Conservation (phyloP, 805 yeast genomes). For the Cyberlindnera galapagoensis region DNA sequence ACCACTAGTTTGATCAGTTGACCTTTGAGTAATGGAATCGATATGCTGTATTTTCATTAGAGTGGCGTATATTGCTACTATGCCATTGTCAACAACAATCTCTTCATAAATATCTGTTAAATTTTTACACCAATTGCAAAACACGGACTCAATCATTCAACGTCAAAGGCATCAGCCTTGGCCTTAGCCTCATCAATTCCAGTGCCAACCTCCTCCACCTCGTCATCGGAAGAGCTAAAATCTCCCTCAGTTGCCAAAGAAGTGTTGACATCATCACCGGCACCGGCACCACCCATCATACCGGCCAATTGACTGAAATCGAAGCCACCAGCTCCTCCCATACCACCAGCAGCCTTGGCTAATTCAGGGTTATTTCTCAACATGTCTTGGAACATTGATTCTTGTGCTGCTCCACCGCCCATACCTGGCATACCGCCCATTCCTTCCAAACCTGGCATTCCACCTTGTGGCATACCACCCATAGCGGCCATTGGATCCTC, state of each 20-base stretch:
- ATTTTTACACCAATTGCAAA: too few relatives aligned
- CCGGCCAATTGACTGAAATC: slow-evolving; percentile 25
- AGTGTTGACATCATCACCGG: slow-evolving; percentile 3
- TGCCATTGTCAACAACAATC: too few relatives aligned
- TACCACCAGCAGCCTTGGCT: slow-evolving; percentile 7
- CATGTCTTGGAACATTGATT: slow-evolving; percentile 5
- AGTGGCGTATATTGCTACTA: too few relatives aligned
- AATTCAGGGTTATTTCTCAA: slow-evolving; percentile 15
- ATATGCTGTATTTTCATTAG: too few relatives aligned
- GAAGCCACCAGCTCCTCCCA: slow-evolving; percentile 17
- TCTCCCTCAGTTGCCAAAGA: slow-evolving; percentile 21
- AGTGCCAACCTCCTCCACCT: slow-evolving; percentile 22
- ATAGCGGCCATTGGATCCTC: slow-evolving; percentile 30
- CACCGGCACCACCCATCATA: slow-evolving; percentile 5
- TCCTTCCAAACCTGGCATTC: slow-evolving; percentile 20
- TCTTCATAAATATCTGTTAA: too few relatives aligned
- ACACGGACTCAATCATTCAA: too few relatives aligned
- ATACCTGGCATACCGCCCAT: slow-evolving; percentile 25
- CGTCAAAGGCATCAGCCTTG: too few relatives aligned
- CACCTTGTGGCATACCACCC: slow-evolving; percentile 22
- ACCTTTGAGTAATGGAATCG: too few relatives aligned
- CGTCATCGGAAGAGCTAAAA: slow-evolving; percentile 28
- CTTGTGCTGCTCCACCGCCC: slow-evolving; percentile 22
- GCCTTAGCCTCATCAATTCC: too few relatives aligned
- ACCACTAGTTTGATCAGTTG: too few relatives aligned